phyloP scores from a whole-genome alignment of 192 early-diverging fungal species.

The Thoreauomyces humboldtii region DNA sequence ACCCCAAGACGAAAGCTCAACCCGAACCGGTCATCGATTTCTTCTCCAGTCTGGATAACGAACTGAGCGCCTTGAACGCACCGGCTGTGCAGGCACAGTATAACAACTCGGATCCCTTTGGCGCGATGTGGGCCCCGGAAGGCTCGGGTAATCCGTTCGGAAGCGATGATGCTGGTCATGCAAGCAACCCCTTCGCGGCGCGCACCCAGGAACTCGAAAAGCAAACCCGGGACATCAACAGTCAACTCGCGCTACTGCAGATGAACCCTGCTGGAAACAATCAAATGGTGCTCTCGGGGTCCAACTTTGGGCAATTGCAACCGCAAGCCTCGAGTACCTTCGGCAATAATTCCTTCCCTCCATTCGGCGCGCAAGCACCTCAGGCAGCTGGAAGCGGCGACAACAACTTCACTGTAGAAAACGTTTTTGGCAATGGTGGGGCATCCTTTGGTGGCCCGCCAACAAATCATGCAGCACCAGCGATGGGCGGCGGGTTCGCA shows the following conservation, averaged over 20 bases:
- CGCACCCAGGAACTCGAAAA: constrained; percentile 19
- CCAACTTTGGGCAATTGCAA: neutral
- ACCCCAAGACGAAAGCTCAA: too few relatives aligned
- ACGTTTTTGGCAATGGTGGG: constrained; percentile 38
- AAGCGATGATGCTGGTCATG: neutral
- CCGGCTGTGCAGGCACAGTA: constrained; percentile 34
- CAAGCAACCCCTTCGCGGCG: constrained; percentile 22
- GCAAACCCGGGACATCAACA: constrained; percentile 23
- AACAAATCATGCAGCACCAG: neutral
- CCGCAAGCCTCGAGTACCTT: neutral
- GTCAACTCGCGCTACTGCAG: constrained; percentile 16
- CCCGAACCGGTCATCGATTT: constrained; percentile 32
- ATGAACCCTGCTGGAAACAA: neutral
- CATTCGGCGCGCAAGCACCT: too few relatives aligned
- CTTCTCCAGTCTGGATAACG: constrained; percentile 42
- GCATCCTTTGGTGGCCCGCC: constrained; percentile 1
- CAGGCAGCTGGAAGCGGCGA: neutral
- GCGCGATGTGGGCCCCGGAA: constrained; percentile 14
- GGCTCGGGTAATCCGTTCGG: constrained; percentile 19
- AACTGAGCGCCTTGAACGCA: constrained; percentile 34
- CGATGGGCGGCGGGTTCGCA: constrained; percentile 9
- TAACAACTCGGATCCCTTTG: constrained; percentile 21
- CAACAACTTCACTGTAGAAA: constrained; percentile 42
- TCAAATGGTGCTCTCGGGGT: neutral
- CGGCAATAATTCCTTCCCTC: too few relatives aligned